Evolutionary conservation across 2,329 filamentous ascomycete species (phyloP), one percentile per base, ranked within the genome.

Genomic region (Chaetomium olivaceum): DNA sequence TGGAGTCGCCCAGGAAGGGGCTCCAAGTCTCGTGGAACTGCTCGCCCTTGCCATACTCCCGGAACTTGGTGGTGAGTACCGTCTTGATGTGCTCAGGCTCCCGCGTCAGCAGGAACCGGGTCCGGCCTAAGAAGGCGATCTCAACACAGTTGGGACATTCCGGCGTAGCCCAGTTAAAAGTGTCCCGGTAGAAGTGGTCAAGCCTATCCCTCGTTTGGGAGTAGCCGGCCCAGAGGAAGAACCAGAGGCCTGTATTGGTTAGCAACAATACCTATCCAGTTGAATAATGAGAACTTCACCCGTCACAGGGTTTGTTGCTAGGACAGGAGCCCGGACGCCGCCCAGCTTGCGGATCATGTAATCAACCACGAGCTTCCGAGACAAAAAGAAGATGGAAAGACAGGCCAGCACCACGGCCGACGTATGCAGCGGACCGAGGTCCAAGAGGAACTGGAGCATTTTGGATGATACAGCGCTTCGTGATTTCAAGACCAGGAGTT

Each of bases 21-120:
- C 75, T 71, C 74, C 83, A 80, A 3, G 76, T 72, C 1, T 74
- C 64, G 63, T 81, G 80, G 65, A 84, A 81, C n/a, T 69, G 65
- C 0, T 74, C 64, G 0, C 82, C 80, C 61, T 86, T 78, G 25
- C 79, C 79, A 64, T 82, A 88, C 66, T 86, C 81, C 64, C 82
- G 77, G 73, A 88, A 88, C 61, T 86, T 80, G 29, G 81, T 81
- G 0, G 85, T 82, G 14, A 89, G 77, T 4, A 87, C 72, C 0
- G 85, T 79, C 71, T 87, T 86, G 65, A 88, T 74, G 63, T 88
- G 87, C 63, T 83, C 81, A 0, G 83, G 82, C 43, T 88, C 85
- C 27, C 76, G 73, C 0, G 84, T 87, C 56, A 81, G 73, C 63
- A 86, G 73, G 64, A 81, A 77, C 55, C 78, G 73, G 46, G 73